These are phyloP conservation scores for Zhuliangozyma blackwelliae DNA, from an alignment of 1,139 yeast species.

Conservation along the genomic window DNA sequence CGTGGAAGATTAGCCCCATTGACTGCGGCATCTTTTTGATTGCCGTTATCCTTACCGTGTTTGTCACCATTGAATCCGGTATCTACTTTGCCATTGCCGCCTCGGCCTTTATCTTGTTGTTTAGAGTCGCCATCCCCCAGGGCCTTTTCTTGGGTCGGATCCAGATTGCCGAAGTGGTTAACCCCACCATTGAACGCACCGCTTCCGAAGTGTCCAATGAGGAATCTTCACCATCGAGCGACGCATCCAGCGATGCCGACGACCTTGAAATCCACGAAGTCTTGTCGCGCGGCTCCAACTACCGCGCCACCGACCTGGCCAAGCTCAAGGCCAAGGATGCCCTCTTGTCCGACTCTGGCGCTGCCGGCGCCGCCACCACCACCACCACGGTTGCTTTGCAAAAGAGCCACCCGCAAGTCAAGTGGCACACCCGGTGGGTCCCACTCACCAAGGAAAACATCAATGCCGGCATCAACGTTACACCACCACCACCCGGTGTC, in stretches of 20 bases:
- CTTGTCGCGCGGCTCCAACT: conserved; percentile 24
- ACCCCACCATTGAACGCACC: conserved; percentile 41
- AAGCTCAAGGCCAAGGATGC: conserved; percentile 15
- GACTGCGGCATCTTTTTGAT: conserved; percentile 74
- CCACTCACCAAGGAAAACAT: conserved; percentile 58
- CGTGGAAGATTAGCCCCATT: conserved; percentile 73
- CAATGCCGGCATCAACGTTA: conserved; percentile 54
- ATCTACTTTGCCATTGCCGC: conserved; percentile 88
- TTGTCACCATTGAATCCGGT: conserved; percentile 81
- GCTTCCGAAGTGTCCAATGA: conserved; percentile 7
- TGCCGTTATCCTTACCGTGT: conserved; percentile 76
- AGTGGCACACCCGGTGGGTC: conserved; percentile 73
- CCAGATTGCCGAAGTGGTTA: conserved; percentile 61
- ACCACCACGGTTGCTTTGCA: conserved; percentile 14
- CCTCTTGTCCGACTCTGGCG: neutral
- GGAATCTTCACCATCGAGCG: conserved; percentile 6
- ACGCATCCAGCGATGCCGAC: conserved; percentile 12
- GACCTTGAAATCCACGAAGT: conserved; percentile 45
- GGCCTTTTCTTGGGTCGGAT: conserved; percentile 83
- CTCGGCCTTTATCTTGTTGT: conserved; percentile 67
- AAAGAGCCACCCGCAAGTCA: conserved; percentile 27
- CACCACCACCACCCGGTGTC: conserved; percentile 88
- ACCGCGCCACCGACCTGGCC: conserved; percentile 18
- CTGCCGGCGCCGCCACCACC: conserved; percentile 16
- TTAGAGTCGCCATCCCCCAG: conserved; percentile 73